These are phyloP conservation scores for Boletus rubescentipes DNA, from an alignment of 768 basidiomycete genomes.

Conservation along the genomic window DNA sequence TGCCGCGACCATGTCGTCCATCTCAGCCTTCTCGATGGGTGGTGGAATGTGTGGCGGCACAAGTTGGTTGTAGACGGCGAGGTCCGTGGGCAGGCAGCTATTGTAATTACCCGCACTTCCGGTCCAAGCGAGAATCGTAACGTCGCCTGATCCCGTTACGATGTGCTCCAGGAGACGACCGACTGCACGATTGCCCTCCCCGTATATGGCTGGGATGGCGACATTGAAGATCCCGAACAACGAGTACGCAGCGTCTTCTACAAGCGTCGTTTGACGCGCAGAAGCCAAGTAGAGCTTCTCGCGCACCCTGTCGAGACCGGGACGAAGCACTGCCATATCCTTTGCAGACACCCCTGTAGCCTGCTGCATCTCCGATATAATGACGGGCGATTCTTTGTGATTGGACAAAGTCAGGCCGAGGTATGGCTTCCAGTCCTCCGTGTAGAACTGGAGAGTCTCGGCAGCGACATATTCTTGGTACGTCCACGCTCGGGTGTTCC, in stretches of 20 bases:
- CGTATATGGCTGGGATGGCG: neutral
- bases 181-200: neutral
- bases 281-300: neutral
- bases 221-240: slow-evolving; percentile 1
- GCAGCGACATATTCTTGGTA: neutral
- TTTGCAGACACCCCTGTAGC: neutral
- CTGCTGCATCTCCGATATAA: neutral
- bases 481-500: slow-evolving; percentile 5
- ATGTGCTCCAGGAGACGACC: slow-evolving; percentile 1
- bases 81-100: slow-evolving; percentile 1
- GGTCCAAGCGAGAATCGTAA: slow-evolving; percentile 1
- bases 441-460: neutral
- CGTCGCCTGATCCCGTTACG: neutral
- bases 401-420: neutral
- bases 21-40: neutral
- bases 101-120: neutral
- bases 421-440: neutral
- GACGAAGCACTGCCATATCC: neutral
- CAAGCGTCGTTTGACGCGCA: neutral
- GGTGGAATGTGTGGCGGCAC: neutral
- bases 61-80: slow-evolving; percentile 3
- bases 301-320: neutral
- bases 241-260: neutral
- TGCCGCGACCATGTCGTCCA: neutral
- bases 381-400: neutral